phyloP scores from a whole-genome alignment of 768 basidiomycete species.

The Leccinum broughii region DNA sequence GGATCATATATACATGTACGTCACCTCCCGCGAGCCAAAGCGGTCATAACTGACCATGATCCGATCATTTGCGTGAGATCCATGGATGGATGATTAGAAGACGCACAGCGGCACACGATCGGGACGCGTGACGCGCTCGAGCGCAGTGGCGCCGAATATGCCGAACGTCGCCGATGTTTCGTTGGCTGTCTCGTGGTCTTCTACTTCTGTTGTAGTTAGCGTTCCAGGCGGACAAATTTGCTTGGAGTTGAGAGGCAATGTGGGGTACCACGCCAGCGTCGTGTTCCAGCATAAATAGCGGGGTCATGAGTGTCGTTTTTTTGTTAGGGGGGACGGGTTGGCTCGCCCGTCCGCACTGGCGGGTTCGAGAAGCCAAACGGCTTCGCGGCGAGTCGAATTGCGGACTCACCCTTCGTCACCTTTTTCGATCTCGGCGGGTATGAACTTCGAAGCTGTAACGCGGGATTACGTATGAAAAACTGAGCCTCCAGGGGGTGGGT shows the following conservation, averaged over 20 bases:
- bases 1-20: background rate
- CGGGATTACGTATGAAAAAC: background rate
- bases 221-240: background rate
- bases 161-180: background rate
- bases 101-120: background rate
- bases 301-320: too few relatives aligned
- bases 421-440: background rate
- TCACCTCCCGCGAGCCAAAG: too few relatives aligned
- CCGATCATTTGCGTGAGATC: too few relatives aligned
- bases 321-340: too few relatives aligned
- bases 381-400: background rate
- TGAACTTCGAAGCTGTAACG: constrained; percentile 3
- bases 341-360: background rate
- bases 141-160: background rate
- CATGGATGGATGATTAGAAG: too few relatives aligned
- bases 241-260: background rate
- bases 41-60: too few relatives aligned
- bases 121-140: background rate
- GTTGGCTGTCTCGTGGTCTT: background rate
- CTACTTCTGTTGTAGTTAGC: too few relatives aligned
- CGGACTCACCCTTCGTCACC: constrained; percentile 2
- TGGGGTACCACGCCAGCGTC: background rate
- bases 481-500: background rate
- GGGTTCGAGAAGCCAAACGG: background rate
- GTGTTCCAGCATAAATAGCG: too few relatives aligned